Evolutionary conservation across 768 basidiomycete species (phyloP).

Genomic region (Gautieria morchelliformis): DNA sequence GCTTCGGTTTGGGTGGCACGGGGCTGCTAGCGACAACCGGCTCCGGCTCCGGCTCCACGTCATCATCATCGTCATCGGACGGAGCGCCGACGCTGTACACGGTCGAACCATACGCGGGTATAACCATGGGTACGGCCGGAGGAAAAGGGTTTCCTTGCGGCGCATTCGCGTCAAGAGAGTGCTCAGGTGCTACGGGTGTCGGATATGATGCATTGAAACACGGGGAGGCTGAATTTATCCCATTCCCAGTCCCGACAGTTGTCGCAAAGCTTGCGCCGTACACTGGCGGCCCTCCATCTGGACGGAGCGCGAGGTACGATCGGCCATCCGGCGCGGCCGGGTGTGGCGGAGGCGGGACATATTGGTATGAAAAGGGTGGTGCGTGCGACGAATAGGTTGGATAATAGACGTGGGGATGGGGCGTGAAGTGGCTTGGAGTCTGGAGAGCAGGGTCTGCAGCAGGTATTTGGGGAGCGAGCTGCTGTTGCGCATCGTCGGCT

Average conservation of each 20-base stretch:
- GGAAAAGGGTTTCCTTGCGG: constrained; percentile 8
- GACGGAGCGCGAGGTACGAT: background rate
- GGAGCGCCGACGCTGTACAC: background rate
- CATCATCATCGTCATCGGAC: constrained; percentile 1
- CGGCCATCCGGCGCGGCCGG: background rate
- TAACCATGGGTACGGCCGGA: background rate
- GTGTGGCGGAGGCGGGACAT: background rate
- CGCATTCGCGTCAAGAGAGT: background rate
- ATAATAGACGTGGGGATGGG: background rate
- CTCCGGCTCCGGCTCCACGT: background rate
- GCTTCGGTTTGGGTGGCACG: background rate
- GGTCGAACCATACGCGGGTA: background rate
- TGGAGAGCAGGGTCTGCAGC: background rate
- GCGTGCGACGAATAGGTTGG: background rate
- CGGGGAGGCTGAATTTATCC: background rate
- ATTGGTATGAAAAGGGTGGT: background rate
- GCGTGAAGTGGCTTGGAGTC: background rate
- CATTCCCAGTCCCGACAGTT: background rate
- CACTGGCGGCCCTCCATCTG: background rate
- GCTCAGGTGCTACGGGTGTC: background rate
- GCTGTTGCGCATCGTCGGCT: background rate
- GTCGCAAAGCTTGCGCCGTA: background rate
- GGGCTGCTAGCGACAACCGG: too few relatives aligned
- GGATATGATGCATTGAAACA: background rate
- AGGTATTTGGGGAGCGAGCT: background rate